Evolutionary conservation across 2,329 filamentous ascomycete species (phyloP).

Genomic region (Seiridium cupressi): DNA sequence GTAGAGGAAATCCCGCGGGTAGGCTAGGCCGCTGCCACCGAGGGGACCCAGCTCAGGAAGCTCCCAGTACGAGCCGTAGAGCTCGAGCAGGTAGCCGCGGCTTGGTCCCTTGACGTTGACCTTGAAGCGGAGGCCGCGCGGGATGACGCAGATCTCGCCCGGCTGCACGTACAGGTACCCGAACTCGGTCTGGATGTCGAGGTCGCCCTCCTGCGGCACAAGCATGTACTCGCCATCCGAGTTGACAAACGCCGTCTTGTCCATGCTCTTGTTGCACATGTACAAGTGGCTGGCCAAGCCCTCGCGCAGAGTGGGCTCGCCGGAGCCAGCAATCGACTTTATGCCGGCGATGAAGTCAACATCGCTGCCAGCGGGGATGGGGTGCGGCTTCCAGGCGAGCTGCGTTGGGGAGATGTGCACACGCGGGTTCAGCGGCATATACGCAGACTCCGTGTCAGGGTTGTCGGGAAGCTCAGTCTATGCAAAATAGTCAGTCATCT

Average conservation of each 20-base stretch:
- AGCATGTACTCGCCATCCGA: conserved; percentile 68
- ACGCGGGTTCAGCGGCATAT: conserved; percentile 42
- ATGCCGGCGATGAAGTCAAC: conserved; percentile 47
- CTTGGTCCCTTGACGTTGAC: conserved; percentile 59
- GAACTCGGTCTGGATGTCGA: conserved; percentile 69
- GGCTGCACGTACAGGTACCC: conserved; percentile 63
- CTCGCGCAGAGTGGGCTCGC: conserved; percentile 46
- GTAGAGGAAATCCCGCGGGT: conserved; percentile 62
- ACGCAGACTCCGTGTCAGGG: conserved; percentile 37
- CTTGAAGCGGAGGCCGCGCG: conserved; percentile 62
- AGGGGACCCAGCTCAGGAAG: conserved; percentile 67
- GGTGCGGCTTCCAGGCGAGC: conserved; percentile 47
- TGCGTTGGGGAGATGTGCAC: conserved; percentile 45
- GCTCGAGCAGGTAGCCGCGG: conserved; percentile 65
- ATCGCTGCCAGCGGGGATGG: conserved; percentile 23
- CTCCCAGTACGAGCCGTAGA: conserved; percentile 63
- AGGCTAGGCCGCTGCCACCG: conserved; percentile 65
- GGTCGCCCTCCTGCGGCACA: conserved; percentile 60
- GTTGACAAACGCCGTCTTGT: conserved; percentile 46
- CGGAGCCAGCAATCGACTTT: conserved; percentile 46
- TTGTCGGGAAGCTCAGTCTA: conserved; percentile 24
- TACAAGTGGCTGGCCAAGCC: conserved; percentile 50
- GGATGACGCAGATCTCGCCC: conserved; percentile 67
- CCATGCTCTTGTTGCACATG: conserved; percentile 45
- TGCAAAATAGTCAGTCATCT: background rate